phyloP scores from a whole-genome alignment of 2,329 filamentous ascomycete species.

The Cladosporium sp. region DNA sequence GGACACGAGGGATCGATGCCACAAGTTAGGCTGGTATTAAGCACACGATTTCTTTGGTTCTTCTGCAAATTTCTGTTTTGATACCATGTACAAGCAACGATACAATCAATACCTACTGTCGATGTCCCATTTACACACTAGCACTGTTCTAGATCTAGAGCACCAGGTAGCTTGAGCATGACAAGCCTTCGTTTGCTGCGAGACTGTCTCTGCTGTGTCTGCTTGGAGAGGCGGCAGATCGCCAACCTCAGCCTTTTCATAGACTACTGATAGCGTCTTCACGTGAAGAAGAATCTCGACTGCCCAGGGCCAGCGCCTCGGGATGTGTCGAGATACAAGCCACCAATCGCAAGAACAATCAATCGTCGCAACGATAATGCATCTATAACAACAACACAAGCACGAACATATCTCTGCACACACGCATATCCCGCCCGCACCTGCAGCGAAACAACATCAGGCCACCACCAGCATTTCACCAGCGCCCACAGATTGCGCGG shows the following conservation, averaged over 20 bases:
- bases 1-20: background rate
- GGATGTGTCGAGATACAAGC: too few relatives aligned
- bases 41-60: background rate
- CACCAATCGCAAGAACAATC: background rate
- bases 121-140: background rate
- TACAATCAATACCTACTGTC: background rate
- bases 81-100: constrained; percentile 16
- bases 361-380: background rate
- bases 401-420: background rate
- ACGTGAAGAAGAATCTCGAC: background rate
- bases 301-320: too few relatives aligned
- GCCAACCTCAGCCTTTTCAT: background rate
- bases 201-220: background rate
- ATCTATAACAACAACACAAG: background rate
- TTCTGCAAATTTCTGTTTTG: background rate
- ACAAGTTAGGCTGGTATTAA: background rate
- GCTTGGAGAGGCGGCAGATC: background rate
- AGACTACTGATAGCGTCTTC: background rate
- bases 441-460: background rate
- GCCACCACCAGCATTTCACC: background rate
- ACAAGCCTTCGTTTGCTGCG: background rate
- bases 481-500: background rate
- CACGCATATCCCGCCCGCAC: background rate
- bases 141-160: background rate
- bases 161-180: background rate